These are phyloP conservation scores for Agmasoma carcini DNA, from an alignment of 371 early-diverging fungal genomes.

Conservation along the genomic window DNA sequence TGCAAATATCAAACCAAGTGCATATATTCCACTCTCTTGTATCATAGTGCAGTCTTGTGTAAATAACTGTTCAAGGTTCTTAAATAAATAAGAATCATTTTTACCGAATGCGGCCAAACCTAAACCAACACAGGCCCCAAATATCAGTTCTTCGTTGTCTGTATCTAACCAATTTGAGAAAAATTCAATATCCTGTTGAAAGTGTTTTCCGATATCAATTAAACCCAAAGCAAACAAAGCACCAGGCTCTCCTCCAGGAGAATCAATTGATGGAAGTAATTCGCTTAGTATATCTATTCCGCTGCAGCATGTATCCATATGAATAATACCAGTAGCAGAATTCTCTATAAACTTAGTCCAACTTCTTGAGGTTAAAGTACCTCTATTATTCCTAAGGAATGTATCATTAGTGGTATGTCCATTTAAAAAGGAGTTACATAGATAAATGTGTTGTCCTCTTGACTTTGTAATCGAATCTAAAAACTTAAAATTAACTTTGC, in stretches of 20 bases:
- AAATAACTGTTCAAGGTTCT: slow-evolving; percentile 42
- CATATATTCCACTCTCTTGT: slow-evolving; percentile 86
- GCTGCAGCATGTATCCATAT: slow-evolving; percentile 57
- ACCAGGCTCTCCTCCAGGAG: slow-evolving; percentile 65
- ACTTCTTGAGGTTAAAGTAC: slow-evolving; percentile 85
- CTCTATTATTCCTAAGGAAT: slow-evolving; percentile 82
- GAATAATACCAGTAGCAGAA: slow-evolving; percentile 92
- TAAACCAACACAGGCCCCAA: slow-evolving; percentile 86
- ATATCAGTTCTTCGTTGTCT: slow-evolving; percentile 59
- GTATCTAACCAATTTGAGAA: slow-evolving; percentile 61
- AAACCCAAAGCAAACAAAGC: slow-evolving; percentile 87
- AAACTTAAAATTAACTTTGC: slow-evolving; percentile 32
- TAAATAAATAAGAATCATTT: slow-evolving; percentile 59
- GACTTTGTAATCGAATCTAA: slow-evolving; percentile 25
- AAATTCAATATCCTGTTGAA: slow-evolving; percentile 61
- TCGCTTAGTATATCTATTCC: slow-evolving; percentile 39
- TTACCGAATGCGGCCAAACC: slow-evolving; percentile 57
- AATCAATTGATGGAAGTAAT: slow-evolving; percentile 62
- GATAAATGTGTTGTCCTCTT: slow-evolving; percentile 56
- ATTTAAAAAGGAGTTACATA: slow-evolving; percentile 89
- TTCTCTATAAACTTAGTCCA: slow-evolving; percentile 97
- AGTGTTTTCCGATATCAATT: slow-evolving; percentile 77
- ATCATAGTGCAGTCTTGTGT: slow-evolving; percentile 71
- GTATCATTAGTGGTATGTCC: slow-evolving; percentile 92
- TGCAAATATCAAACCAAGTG: slow-evolving; percentile 86